Evolutionary conservation across 495 filamentous ascomycete species (phyloP).

Genomic region (Acidiella bohemica): DNA sequence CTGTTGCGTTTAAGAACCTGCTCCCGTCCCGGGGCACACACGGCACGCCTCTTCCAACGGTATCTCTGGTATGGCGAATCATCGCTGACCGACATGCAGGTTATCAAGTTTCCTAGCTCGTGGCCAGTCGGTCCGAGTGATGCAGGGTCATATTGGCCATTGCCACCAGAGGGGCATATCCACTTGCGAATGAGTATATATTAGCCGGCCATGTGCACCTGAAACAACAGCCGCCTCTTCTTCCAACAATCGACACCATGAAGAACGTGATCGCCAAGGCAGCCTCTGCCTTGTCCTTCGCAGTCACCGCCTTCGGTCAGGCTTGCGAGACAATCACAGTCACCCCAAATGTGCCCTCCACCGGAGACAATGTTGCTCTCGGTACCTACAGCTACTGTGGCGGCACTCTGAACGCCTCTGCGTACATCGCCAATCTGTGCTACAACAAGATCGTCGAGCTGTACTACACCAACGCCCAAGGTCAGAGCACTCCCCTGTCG

Average conservation of each 20-base stretch:
- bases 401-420: conserved; percentile 9
- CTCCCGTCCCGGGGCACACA: too few species aligned
- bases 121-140: too few species aligned
- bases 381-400: conserved; percentile 13
- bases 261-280: background rate
- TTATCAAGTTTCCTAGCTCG: too few species aligned
- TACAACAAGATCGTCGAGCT: conserved; percentile 20
- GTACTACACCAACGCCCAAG: conserved; percentile 19
- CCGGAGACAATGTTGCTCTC: conserved; percentile 10
- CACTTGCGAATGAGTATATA: too few species aligned
- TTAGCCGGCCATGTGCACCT: too few species aligned
- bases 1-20: too few species aligned
- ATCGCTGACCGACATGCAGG: too few species aligned
- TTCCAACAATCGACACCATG: background rate
- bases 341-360: background rate
- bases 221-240: too few species aligned
- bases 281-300: background rate
- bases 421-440: conserved; percentile 16
- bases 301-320: conserved; percentile 3
- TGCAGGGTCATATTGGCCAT: too few species aligned
- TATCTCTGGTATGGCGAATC: too few species aligned
- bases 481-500: conserved; percentile 14
- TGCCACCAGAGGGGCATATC: too few species aligned
- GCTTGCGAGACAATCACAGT: conserved; percentile 14
- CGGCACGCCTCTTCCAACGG: too few species aligned